Percentiles rank a stretch among this genome's conserved stretches.
Evolutionary conservation across 1,139 yeast genomes (phyloP).

Genomic region (Geotrichum australiense): DNA sequence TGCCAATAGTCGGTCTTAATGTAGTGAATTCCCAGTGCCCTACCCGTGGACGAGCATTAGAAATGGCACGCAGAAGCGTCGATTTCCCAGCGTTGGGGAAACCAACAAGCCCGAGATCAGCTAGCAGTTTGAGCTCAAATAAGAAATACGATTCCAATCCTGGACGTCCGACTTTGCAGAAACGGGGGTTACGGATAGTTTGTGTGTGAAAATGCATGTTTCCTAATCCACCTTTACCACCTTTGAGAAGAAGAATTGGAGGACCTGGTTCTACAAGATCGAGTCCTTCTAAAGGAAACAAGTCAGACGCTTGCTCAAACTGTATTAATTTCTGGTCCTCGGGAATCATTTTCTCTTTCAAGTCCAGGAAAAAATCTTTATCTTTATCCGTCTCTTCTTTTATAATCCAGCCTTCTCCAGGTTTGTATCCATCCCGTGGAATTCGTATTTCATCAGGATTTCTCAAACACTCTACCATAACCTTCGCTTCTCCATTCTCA

Average conservation of each 20-base stretch:
- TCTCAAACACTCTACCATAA: conserved; percentile 14
- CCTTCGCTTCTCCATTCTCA: conserved; percentile 7
- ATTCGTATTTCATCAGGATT: conserved; percentile 40
- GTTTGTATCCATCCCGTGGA: conserved; percentile 48
- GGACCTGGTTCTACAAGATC: conserved; percentile 63
- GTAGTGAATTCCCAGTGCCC: conserved; percentile 99
- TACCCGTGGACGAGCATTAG: conserved; percentile 81
- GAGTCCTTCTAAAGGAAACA: conserved; percentile 70
- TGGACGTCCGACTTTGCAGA: conserved; percentile 70
- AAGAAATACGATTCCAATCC: conserved; percentile 63
- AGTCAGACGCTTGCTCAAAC: conserved; percentile 58
- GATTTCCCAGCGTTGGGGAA: conserved; percentile 96
- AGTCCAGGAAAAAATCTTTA: conserved; percentile 56
- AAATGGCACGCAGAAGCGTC: conserved; percentile 78
- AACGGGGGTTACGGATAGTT: conserved; percentile 80
- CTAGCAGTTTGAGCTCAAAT: conserved; percentile 78
- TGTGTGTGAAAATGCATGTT: conserved; percentile 89
- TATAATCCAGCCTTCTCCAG: conserved; percentile 86
- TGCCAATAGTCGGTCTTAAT: conserved; percentile 84
- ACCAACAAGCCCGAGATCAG: conserved; percentile 91
- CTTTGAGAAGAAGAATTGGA: conserved; percentile 66
- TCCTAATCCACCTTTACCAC: conserved; percentile 94
- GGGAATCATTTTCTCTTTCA: conserved; percentile 54
- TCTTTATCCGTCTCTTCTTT: conserved; percentile 68
- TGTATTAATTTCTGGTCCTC: conserved; percentile 56